Base-by-base conservation (phyloP, 2,329 filamentous ascomycete genomes). In the Alternaria brassicae region DNA sequence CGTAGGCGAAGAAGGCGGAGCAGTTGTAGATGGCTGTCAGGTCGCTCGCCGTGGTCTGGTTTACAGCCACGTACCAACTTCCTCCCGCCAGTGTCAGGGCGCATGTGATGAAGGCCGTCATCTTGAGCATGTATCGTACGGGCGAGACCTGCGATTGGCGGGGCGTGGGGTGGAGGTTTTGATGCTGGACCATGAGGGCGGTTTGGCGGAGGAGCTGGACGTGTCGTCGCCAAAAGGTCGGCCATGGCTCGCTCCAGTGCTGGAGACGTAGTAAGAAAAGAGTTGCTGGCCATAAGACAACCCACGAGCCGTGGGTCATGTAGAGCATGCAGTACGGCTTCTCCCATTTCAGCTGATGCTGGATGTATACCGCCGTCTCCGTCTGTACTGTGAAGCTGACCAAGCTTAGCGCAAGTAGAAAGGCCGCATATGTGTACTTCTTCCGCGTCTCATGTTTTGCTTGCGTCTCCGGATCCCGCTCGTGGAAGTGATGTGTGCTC, bases 241-340 rank as follows among this genome's bases (percentile, higher is more conserved):
- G 77, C 92, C 93, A 98, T 0, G 93, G 89, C 71, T 91, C 83
- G 63, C 89, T 86, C 71, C 89, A 88, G 78, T 92, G 92, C 76
- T 93, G 91, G 13, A 95, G 64, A 56, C 94, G 89, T 62, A 98
- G 83, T 50, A 97, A 85, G 23, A 91, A 78, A 34, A 99, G 86
- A 78, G 96, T 93, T 10, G 86, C 81, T 0, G 93, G 94, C 92
- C 93, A 99, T 23, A 99, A 84, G 48, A 98, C 80, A 9, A 89
- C 78, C 95, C 95, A 99, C 2, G 93, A 97, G 55, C 94, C 91
- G 80, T 99, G 95, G 10, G 95, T 99, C 66, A 99, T 84, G 80
- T 96, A 97, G 84, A 99, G 87, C 95, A 99, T 99, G 83, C 92
- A 96, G 81, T 97, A 99, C n/a, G 95, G 92, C 82, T 99, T 99